Evolutionary conservation across 257 asterid species (phyloP).

Genomic region (Scutellaria baicalensis): DNA sequence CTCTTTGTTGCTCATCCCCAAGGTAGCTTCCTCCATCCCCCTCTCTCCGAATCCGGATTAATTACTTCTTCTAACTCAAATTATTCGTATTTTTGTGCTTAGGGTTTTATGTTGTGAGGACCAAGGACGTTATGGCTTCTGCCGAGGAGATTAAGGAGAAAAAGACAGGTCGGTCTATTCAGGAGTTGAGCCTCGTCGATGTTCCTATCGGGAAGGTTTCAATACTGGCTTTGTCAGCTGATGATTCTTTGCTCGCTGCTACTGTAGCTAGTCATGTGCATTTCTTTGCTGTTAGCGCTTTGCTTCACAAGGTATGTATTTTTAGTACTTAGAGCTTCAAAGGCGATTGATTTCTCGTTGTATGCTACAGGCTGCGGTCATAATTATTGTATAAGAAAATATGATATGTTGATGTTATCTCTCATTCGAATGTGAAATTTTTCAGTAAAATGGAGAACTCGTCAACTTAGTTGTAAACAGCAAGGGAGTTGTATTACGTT

Average conservation of each 20-base stretch:
- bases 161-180: conserved; percentile 36
- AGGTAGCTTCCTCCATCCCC: conserved; percentile 28
- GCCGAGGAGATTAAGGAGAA: conserved; percentile 60
- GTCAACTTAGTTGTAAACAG: background rate
- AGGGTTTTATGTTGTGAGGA: conserved; percentile 90
- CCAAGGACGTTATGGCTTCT: conserved; percentile 58
- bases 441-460: background rate
- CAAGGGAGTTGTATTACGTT: background rate
- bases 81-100: conserved; percentile 17
- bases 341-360: background rate
- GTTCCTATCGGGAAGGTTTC: conserved; percentile 57
- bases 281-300: conserved; percentile 74
- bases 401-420: background rate
- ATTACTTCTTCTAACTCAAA: background rate
- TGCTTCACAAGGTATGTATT: conserved; percentile 58
- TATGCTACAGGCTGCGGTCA: background rate
- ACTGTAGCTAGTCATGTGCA: conserved; percentile 41
- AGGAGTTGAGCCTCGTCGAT: conserved; percentile 55
- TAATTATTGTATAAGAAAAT: background rate
- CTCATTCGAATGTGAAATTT: background rate
- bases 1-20: conserved; percentile 63
- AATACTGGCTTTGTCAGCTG: conserved; percentile 50
- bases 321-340: background rate
- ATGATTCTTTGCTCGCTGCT: conserved; percentile 78
- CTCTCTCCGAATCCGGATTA: background rate